phyloP scores from a whole-genome alignment of 331 rosid genomes.

The Telfairia occidentalis region DNA sequence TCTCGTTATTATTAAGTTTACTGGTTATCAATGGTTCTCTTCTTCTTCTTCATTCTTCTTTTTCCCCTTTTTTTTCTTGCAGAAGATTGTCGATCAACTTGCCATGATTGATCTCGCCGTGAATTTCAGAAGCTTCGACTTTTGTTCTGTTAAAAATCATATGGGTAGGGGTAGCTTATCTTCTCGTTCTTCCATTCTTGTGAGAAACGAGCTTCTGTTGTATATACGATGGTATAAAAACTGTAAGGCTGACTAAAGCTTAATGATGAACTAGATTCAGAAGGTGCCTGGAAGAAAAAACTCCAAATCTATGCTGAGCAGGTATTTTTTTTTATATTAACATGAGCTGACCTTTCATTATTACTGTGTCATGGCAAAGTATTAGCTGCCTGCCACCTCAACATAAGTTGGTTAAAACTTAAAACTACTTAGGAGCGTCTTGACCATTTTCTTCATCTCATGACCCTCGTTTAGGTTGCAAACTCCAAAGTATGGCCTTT shows the following conservation, averaged over 20 bases:
- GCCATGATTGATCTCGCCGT: neutral
- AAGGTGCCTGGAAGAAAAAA: slow-evolving; percentile 8
- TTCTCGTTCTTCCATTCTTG: neutral
- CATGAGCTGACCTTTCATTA: neutral
- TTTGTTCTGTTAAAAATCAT: neutral
- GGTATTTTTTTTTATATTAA: slow-evolving; percentile 1
- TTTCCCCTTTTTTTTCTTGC: neutral
- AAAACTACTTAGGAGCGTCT: neutral
- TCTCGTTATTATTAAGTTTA: neutral
- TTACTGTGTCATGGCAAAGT: neutral
- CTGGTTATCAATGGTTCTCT: neutral
- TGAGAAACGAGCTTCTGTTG: neutral
- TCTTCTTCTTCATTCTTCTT: neutral
- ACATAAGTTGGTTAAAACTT: neutral
- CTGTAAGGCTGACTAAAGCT: neutral
- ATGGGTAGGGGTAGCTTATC: slow-evolving; percentile 7
- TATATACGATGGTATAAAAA: neutral
- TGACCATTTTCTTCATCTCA: neutral
- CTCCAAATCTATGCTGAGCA: slow-evolving; percentile 8
- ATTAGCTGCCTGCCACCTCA: neutral
- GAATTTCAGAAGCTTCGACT: slow-evolving; percentile 6
- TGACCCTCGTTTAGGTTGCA: no score
- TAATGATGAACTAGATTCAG: slow-evolving; percentile 4
- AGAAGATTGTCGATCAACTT: slow-evolving; percentile 10
- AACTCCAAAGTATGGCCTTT: no score